phyloP scores from a whole-genome alignment of 345 rosid genomes.

The Luvunga scandens region DNA sequence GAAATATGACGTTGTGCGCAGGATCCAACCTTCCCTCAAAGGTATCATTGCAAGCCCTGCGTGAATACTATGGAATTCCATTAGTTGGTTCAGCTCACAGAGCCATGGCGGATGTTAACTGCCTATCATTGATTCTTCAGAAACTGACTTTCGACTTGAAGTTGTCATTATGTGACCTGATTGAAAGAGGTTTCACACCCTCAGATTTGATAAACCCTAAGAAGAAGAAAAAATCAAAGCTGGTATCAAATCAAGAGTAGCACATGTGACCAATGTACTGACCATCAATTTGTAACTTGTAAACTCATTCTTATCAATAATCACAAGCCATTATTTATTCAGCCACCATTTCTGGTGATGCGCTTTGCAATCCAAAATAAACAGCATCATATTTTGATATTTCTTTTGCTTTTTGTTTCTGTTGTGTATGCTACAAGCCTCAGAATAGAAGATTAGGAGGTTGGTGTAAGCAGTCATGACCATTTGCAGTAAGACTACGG shows the following conservation, averaged over 20 bases:
- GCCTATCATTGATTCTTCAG: constrained; percentile 62
- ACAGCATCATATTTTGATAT: not conserved
- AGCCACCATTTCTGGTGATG: not conserved
- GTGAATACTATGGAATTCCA: constrained; percentile 37
- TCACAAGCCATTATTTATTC: constrained; percentile 7
- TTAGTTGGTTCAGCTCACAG: constrained; percentile 70
- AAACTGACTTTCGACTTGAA: constrained; percentile 62
- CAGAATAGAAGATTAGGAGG: not conserved
- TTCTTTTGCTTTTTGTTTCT: not conserved
- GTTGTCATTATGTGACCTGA: constrained; percentile 45
- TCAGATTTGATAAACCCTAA: constrained; percentile 37
- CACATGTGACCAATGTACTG: not conserved
- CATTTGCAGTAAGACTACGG: too few relatives aligned
- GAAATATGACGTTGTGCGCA: constrained; percentile 19
- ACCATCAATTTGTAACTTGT: constrained; percentile 19
- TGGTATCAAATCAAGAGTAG: constrained; percentile 2
- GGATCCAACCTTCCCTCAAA: constrained; percentile 35
- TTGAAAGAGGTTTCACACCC: constrained; percentile 43
- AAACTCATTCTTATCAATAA: constrained; percentile 13
- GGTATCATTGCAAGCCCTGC: constrained; percentile 44
- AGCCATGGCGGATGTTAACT: constrained; percentile 77
- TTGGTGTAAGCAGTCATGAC: too few relatives aligned
- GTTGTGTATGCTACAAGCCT: not conserved
- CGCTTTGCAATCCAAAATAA: not conserved
- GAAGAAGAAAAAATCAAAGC: constrained; percentile 43